These are phyloP conservation scores for Pythium sukuiense DNA, from an alignment of 352 stramenopile species.

Conservation along the genomic window DNA sequence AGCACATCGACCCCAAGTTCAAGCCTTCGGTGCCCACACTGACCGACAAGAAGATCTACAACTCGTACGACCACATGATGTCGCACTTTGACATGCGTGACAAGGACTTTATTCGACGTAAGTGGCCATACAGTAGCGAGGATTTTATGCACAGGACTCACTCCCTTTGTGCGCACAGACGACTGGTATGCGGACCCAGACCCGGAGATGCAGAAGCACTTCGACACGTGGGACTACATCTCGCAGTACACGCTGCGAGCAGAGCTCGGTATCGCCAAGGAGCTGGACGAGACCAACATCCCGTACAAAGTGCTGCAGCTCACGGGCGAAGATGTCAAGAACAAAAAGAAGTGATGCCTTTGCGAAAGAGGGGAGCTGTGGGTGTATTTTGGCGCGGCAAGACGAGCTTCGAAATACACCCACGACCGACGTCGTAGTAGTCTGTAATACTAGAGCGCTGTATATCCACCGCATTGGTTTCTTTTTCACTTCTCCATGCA, in stretches of 20 bases:
- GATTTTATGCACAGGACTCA: neutral
- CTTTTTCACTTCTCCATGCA: too few species aligned
- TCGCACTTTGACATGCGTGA: conserved; percentile 83
- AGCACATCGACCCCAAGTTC: conserved; percentile 84
- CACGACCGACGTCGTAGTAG: conserved; percentile 10
- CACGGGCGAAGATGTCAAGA: conserved; percentile 63
- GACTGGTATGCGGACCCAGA: conserved; percentile 79
- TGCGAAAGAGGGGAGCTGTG: neutral
- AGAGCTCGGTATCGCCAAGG: conserved; percentile 79
- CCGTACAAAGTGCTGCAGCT: conserved; percentile 84
- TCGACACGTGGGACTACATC: conserved; percentile 88
- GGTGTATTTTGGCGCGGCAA: conserved; percentile 3
- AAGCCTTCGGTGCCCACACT: conserved; percentile 63
- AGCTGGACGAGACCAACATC: conserved; percentile 85
- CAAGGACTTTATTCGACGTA: conserved; percentile 85
- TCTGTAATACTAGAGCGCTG: conserved; percentile 20
- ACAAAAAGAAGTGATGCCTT: conserved; percentile 33
- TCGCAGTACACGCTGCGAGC: conserved; percentile 78
- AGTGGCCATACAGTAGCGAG: conserved; percentile 17
- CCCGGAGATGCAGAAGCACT: conserved; percentile 81
- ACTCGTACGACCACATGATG: conserved; percentile 88
- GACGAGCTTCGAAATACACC: conserved; percentile 2
- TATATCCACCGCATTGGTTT: neutral
- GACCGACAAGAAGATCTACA: conserved; percentile 84
- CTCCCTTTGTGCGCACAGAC: conserved; percentile 32